Base-by-base conservation (phyloP, 2,329 filamentous ascomycete genomes). In the Paecilomyces variotii region DNA sequence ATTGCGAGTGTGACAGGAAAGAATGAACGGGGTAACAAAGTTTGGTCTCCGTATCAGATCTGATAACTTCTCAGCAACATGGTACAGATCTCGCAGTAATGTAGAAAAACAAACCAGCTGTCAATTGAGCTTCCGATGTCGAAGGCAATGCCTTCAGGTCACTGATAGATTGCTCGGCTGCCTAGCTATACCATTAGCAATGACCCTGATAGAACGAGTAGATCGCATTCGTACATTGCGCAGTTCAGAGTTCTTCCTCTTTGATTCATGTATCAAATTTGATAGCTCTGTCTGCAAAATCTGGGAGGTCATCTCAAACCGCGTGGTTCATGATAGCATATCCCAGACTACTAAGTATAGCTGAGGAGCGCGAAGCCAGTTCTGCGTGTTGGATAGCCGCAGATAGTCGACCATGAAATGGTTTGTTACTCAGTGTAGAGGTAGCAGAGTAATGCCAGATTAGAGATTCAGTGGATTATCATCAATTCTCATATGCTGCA, bases 241-340 rank as follows among this genome's bases (percentile, higher is more conserved):
- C 56, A 99, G 81, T 68, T 97, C 94, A 66, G 88, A 85, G 74
- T 97, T 88, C 77, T 96, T 97, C 69, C 93, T 85, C 77, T 96
- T 97, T 72, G 92, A 94, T 79, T 99, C 94, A 75, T 95, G 90
- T 68, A 96, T 88, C 73, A 97, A 85, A 78, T 90, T 95, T 70
- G 88, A 85, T 73, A 97, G 84, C 83, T 97, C 92, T 59, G 89
- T 87, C 70, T 87, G 86, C 69, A 97, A 83, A 70, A 96, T 87
- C 83, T 95, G 90, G 68, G 91, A 88, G 74, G 91, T 95, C 91
- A 96, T 96, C 87, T 74, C 72, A 68, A 69, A 65, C 59, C 61
- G 56, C 57, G 57, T 57, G 61, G 53, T 61, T 62, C 57, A 63
- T 69, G 63, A 71, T 61, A 66, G 61, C 70, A 72, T 72, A 62